phyloP scores from a whole-genome alignment of 352 stramenopile species.

The Phytophthora pseudosyringae region DNA sequence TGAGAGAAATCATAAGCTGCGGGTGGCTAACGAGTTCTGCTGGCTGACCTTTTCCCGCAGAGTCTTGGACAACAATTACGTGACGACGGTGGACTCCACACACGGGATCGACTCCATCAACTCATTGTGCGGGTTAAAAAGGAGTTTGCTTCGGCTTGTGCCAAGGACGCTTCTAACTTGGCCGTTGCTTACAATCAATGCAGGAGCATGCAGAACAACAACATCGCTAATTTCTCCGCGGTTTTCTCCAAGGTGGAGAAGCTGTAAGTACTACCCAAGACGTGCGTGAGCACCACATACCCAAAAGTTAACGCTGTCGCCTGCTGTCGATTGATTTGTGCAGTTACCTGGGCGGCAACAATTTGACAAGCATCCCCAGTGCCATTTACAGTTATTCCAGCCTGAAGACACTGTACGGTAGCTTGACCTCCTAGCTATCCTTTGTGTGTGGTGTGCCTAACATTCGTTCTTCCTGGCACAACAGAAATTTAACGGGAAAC shows the following conservation, averaged over 20 bases:
- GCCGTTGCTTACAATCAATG: not conserved
- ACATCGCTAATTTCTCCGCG: constrained; percentile 52
- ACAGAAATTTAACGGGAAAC: constrained; percentile 44
- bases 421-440: not conserved
- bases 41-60: constrained; percentile 6
- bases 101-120: constrained; percentile 32
- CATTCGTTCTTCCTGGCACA: not conserved
- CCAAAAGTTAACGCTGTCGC: not conserved
- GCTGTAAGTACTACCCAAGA: constrained; percentile 10
- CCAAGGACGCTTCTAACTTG: not conserved
- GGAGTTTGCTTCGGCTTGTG: not conserved
- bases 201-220: constrained; percentile 65
- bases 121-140: constrained; percentile 16
- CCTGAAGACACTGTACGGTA: constrained; percentile 49
- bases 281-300: not conserved
- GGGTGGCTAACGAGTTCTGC: not conserved
- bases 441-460: not conserved
- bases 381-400: constrained; percentile 53
- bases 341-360: constrained; percentile 56
- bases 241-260: constrained; percentile 52
- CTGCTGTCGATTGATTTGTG: not conserved
- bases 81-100: constrained; percentile 21
- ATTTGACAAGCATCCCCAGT: constrained; percentile 53
- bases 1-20: not conserved
- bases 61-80: constrained; percentile 41